Conservation (phyloP, 805 yeast genomes). For the Tetrapisispora phaffii region DNA sequence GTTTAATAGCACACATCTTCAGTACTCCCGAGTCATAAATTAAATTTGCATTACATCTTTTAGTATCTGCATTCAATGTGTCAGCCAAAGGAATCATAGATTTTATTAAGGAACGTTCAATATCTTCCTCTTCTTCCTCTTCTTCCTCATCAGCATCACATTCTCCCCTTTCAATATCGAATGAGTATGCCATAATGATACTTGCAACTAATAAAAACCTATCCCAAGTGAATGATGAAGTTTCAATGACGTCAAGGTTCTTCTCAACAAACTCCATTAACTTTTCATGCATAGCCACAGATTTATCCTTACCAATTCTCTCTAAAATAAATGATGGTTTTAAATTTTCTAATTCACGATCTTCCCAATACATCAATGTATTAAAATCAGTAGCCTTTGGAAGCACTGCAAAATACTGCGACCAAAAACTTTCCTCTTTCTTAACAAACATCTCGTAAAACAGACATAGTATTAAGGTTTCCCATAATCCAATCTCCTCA, state of each 20-base stretch:
- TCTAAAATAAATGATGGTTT: constrained; percentile 61
- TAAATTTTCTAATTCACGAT: constrained; percentile 45
- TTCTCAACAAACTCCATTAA: constrained; percentile 17
- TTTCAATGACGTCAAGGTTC: constrained; percentile 19
- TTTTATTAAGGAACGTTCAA: constrained; percentile 40
- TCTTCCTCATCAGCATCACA: constrained; percentile 29
- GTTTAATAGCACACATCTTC: constrained; percentile 61
- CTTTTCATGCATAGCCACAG: constrained; percentile 48
- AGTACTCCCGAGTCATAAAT: constrained; percentile 40
- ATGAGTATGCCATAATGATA: constrained; percentile 79
- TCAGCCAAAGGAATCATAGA: constrained; percentile 94
- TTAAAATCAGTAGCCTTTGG: constrained; percentile 46
- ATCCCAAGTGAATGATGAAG: constrained; percentile 37
- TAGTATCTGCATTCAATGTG: constrained; percentile 77
- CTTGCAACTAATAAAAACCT: constrained; percentile 68
- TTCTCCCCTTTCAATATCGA: constrained; percentile 55
- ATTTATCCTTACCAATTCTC: constrained; percentile 62
- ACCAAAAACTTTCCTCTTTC: constrained; percentile 49
- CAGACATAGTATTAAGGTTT: constrained; percentile 58
- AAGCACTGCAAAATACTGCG: constrained; percentile 57
- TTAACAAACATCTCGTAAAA: constrained; percentile 47
- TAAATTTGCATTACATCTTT: constrained; percentile 63
- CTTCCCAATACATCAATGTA: constrained; percentile 73
- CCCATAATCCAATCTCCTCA: constrained; percentile 56
- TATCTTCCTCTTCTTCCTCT: constrained; percentile 31